These are phyloP conservation scores for Neofusicoccum sp. DNA, from an alignment of 2,329 filamentous ascomycete species.

Conservation along the genomic window DNA sequence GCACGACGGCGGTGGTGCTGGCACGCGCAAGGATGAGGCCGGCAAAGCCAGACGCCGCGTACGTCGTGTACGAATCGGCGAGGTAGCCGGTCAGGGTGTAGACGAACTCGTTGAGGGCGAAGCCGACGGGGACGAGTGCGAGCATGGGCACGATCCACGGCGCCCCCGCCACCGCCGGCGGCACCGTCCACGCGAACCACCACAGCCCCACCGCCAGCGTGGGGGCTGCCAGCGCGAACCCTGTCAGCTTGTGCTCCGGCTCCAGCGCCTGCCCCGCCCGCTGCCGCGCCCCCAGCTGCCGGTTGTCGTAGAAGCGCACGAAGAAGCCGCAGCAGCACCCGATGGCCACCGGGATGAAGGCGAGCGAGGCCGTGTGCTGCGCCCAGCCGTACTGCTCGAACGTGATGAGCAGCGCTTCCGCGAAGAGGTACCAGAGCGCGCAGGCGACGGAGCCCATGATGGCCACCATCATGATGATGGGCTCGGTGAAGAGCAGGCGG, in stretches of 20 bases:
- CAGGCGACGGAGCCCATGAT: conserved; percentile 9
- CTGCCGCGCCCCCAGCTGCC: not conserved
- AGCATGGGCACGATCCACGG: not conserved
- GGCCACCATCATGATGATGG: conserved; percentile 17
- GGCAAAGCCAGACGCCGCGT: conserved; percentile 14
- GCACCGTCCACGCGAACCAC: conserved; percentile 15
- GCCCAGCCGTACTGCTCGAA: not conserved
- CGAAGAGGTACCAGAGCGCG: conserved; percentile 9
- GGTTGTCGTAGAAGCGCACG: not conserved
- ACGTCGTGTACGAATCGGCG: conserved; percentile 15
- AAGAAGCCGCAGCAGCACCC: conserved; percentile 12
- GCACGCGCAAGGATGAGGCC: conserved; percentile 10
- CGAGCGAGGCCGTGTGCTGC: conserved; percentile 4
- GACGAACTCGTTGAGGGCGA: conserved; percentile 15
- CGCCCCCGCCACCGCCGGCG: conserved; percentile 5
- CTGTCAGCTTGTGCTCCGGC: conserved; percentile 11
- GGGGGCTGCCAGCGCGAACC: conserved; percentile 10
- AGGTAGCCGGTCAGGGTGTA: conserved; percentile 11
- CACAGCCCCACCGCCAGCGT: conserved; percentile 9
- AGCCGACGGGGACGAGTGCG: conserved; percentile 15
- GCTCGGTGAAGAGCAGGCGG: conserved; percentile 17
- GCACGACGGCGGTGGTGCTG: conserved; percentile 2
- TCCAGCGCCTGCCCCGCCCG: not conserved
- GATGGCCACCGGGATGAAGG: conserved; percentile 5
- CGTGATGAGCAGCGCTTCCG: conserved; percentile 19